phyloP scores from a whole-genome alignment of 805 yeast species.

The Teunomyces stri region DNA sequence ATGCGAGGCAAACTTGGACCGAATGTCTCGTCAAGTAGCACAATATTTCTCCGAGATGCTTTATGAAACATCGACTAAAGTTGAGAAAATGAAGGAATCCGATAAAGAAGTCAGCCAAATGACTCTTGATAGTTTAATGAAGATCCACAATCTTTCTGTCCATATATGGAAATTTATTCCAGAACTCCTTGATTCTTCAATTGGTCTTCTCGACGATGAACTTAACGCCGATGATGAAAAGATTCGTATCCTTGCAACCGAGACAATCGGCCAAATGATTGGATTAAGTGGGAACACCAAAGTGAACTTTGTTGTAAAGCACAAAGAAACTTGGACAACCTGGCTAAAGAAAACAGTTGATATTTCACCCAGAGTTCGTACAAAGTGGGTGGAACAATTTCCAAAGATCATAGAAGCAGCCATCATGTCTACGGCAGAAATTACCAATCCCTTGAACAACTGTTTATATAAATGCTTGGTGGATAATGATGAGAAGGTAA shows the following conservation, averaged over 20 bases:
- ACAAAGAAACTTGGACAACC: conserved; percentile 57
- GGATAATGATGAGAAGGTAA: conserved; percentile 73
- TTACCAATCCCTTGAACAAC: conserved; percentile 35
- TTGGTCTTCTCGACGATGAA: conserved; percentile 80
- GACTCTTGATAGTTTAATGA: conserved; percentile 46
- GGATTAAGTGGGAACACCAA: conserved; percentile 37
- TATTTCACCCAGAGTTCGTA: conserved; percentile 59
- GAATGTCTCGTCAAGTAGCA: conserved; percentile 72
- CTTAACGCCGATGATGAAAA: conserved; percentile 65
- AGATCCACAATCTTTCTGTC: conserved; percentile 60
- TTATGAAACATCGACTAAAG: conserved; percentile 44
- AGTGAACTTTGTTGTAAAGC: conserved; percentile 56
- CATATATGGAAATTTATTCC: conserved; percentile 80
- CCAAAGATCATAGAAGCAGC: conserved; percentile 45
- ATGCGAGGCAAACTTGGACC: conserved; percentile 67
- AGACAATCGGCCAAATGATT: conserved; percentile 67
- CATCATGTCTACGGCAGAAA: conserved; percentile 48
- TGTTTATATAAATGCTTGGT: conserved; percentile 67
- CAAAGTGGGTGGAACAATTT: conserved; percentile 65
- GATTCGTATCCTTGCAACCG: conserved; percentile 66
- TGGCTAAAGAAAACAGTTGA: conserved; percentile 82
- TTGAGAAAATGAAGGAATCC: conserved; percentile 13
- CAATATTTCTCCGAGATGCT: conserved; percentile 77
- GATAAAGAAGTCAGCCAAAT: conserved; percentile 17
- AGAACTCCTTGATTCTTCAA: conserved; percentile 65